phyloP scores from a whole-genome alignment of 371 early-diverging fungal genomes.

The Capillidium heterosporum region DNA sequence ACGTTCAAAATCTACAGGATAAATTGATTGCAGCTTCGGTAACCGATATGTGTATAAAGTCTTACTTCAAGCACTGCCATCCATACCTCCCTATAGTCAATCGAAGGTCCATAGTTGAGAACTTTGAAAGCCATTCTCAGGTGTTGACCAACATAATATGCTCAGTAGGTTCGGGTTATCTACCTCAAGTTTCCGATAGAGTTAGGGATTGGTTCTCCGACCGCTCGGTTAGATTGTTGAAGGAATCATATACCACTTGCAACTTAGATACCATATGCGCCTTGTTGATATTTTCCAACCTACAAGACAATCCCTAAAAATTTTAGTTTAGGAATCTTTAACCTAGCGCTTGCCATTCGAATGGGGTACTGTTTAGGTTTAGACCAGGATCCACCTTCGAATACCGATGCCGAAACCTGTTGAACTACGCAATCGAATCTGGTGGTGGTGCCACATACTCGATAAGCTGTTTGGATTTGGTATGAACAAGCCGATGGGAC shows the following conservation, averaged over 20 bases:
- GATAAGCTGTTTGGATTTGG: slow-evolving; percentile 1
- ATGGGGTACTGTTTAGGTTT: neutral
- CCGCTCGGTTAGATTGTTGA: neutral
- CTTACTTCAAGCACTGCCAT: neutral
- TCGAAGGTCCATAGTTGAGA: neutral
- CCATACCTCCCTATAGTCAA: neutral
- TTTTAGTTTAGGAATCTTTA: neutral
- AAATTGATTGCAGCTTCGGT: no score
- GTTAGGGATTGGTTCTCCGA: neutral
- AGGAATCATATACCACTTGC: neutral
- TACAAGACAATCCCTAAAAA: neutral
- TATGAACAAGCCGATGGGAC: neutral
- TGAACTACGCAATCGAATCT: neutral
- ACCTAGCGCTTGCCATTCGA: neutral
- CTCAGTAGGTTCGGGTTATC: neutral
- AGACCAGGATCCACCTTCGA: neutral
- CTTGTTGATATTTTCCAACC: neutral
- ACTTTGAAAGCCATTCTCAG: neutral
- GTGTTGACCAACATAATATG: neutral
- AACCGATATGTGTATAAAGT: no score
- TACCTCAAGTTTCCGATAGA: neutral
- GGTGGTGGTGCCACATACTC: neutral
- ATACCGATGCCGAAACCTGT: neutral
- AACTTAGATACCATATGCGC: neutral
- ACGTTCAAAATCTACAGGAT: no score